Conservation (phyloP, 371 early-diverging fungal genomes). For the Lichtheimia ornata region DNA sequence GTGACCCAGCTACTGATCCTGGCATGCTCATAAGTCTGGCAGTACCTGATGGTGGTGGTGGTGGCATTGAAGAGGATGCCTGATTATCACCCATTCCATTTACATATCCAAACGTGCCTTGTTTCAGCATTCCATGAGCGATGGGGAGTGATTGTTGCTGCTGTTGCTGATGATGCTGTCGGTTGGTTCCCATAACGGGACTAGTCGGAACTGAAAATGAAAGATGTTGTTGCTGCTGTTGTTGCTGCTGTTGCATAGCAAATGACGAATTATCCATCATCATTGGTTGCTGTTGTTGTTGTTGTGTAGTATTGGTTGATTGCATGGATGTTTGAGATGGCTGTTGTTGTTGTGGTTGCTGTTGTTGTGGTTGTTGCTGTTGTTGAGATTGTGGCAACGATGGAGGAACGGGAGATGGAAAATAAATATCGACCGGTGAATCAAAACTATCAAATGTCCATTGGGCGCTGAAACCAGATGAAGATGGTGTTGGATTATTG, state of each 20-base stretch:
- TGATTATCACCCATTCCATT: constrained; percentile 13
- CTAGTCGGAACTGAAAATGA: constrained; percentile 31
- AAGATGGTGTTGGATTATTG: constrained; percentile 1
- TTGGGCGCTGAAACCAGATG: constrained; percentile 5
- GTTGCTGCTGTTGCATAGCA: constrained; percentile 9
- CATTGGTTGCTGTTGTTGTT: constrained; percentile 7
- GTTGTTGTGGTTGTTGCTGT: constrained; percentile 21
- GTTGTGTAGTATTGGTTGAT: not conserved
- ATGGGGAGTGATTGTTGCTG: not conserved
- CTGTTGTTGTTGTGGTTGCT: constrained; percentile 13
- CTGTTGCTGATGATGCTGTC: constrained; percentile 9
- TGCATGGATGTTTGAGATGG: not conserved
- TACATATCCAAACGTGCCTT: not conserved
- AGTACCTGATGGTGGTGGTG: constrained; percentile 36
- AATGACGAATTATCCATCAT: constrained; percentile 13
- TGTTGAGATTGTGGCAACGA: constrained; percentile 14
- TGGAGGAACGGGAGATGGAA: constrained; percentile 18
- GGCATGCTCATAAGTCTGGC: constrained; percentile 23
- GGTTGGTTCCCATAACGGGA: constrained; percentile 23
- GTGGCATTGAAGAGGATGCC: constrained; percentile 32
- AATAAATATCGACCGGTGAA: constrained; percentile 18
- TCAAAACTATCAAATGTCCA: constrained; percentile 19
- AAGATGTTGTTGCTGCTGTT: constrained; percentile 15
- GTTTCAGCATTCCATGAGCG: no score
- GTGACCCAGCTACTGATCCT: constrained; percentile 14